A percentile compares a stretch with the other conserved stretches of the same genome.
These are phyloP conservation scores for Moesziomyces parantarcticus DNA, from an alignment of 1,284 basidiomycete genomes.

Conservation along the genomic window DNA sequence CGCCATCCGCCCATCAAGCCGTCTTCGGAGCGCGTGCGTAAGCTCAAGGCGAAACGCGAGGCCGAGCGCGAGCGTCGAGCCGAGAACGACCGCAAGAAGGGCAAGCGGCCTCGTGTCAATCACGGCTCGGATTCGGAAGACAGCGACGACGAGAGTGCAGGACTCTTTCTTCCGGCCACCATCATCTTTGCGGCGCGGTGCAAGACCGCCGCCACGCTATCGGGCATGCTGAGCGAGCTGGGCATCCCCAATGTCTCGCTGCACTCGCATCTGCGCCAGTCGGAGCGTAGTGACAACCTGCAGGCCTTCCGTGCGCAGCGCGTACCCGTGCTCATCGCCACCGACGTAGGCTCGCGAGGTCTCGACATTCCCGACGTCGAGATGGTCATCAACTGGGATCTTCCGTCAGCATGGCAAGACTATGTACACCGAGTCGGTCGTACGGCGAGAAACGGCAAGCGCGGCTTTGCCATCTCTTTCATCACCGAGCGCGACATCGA, in stretches of 20 bases:
- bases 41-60: conserved; percentile 64
- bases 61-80: conserved; percentile 44
- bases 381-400: conserved; percentile 95
- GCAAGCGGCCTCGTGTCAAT: conserved; percentile 22
- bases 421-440: conserved; percentile 77
- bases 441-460: conserved; percentile 91
- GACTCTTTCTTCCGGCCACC: conserved; percentile 75
- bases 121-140: conserved; percentile 24
- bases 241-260: conserved; percentile 86
- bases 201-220: conserved; percentile 80
- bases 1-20: conserved; percentile 77
- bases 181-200: conserved; percentile 94
- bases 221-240: conserved; percentile 77
- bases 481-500: conserved; percentile 94
- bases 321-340: conserved; percentile 63
- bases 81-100: conserved; percentile 40
- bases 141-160: conserved; percentile 31
- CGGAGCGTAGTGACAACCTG: conserved; percentile 84
- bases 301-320: conserved; percentile 83
- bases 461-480: conserved; percentile 90
- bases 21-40: conserved; percentile 51
- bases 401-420: conserved; percentile 76
- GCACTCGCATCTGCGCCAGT: conserved; percentile 91
- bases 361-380: conserved; percentile 76
- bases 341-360: conserved; percentile 67